Percentiles rank a stretch among this genome's conserved stretches.
These are phyloP conservation scores for Lentithecium fluviatile DNA, from an alignment of 495 filamentous ascomycete genomes.

Conservation along the genomic window DNA sequence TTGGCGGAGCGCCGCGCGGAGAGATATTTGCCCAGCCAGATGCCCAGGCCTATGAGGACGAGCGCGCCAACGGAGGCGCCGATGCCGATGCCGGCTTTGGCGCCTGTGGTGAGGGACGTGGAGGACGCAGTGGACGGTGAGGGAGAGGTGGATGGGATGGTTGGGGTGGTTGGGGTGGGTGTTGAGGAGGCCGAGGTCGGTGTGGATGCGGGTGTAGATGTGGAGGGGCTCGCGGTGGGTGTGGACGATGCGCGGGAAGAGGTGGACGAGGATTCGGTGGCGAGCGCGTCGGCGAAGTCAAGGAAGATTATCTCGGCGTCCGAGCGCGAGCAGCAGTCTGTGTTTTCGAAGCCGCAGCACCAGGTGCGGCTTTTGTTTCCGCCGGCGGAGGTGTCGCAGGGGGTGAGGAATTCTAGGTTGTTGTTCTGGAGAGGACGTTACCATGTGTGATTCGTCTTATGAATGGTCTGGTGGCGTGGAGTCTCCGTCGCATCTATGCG, in stretches of 20 bases:
- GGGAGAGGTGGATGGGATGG: too few species aligned
- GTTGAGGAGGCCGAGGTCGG: too few species aligned
- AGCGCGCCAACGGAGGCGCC: constrained; percentile 1
- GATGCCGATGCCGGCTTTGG: constrained; percentile 4
- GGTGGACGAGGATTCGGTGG: neutral
- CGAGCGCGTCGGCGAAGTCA: neutral
- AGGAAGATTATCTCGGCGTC: neutral
- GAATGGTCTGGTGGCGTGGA: too few species aligned
- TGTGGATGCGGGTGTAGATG: neutral
- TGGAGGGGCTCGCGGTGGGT: neutral
- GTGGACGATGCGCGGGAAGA: neutral
- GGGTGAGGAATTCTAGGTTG: neutral
- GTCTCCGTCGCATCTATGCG: too few species aligned
- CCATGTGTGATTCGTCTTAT: too few species aligned
- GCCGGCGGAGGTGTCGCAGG: neutral
- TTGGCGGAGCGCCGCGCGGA: too few species aligned
- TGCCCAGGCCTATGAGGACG: neutral
- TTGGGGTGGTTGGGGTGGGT: too few species aligned
- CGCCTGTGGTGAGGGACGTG: neutral
- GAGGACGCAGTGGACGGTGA: too few species aligned
- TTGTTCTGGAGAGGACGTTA: neutral
- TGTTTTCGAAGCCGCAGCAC: constrained; percentile 3
- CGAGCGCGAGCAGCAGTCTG: neutral
- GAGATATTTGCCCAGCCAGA: neutral
- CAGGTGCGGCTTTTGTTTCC: neutral